A percentile compares a stretch with the other conserved stretches of the same genome.
Evolutionary conservation across 495 filamentous ascomycete species (phyloP).

Genomic region (Annulohypoxylon maeteangense): DNA sequence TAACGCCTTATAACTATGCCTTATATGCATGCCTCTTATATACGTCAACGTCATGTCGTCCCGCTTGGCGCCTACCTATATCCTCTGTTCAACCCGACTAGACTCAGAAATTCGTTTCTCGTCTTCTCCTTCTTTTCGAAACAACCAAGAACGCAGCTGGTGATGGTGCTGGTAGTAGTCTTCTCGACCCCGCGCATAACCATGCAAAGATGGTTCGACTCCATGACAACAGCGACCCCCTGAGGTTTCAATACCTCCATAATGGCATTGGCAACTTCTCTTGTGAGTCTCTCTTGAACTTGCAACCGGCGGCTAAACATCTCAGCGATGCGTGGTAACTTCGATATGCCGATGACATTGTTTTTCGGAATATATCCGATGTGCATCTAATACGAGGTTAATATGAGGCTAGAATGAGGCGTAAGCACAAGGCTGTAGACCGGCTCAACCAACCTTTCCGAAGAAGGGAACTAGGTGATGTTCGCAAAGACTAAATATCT

Average conservation of each 20-base stretch:
- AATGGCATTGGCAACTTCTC: slow-evolving; percentile 93
- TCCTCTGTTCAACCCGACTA: slow-evolving; percentile 72
- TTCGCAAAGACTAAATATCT: slow-evolving; percentile 95
- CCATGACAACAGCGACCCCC: slow-evolving; percentile 97
- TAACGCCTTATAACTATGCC: slow-evolving; percentile 37
- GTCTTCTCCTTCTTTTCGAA: slow-evolving; percentile 94
- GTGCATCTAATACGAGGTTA: slow-evolving; percentile 75
- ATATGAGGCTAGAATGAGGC: too few relatives aligned
- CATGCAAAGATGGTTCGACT: slow-evolving; percentile 98
- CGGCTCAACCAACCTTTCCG: slow-evolving; percentile 73
- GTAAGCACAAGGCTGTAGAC: background rate
- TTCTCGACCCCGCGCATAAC: slow-evolving; percentile 96
- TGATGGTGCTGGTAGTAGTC: slow-evolving; percentile 85
- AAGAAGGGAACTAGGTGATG: slow-evolving; percentile 97
- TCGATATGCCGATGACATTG: slow-evolving; percentile 92
- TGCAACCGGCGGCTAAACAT: slow-evolving; percentile 95
- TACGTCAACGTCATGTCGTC: background rate
- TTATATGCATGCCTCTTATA: too few relatives aligned
- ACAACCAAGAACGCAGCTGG: slow-evolving; percentile 94
- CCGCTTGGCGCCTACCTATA: slow-evolving; percentile 31
- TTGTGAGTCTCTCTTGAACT: slow-evolving; percentile 94
- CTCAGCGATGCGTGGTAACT: slow-evolving; percentile 93
- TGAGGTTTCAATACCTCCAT: slow-evolving; percentile 92
- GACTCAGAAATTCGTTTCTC: slow-evolving; percentile 89
- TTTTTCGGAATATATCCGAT: slow-evolving; percentile 94